phyloP scores from a whole-genome alignment of 2,329 filamentous ascomycete genomes.

The Xylariaceae sp. region DNA sequence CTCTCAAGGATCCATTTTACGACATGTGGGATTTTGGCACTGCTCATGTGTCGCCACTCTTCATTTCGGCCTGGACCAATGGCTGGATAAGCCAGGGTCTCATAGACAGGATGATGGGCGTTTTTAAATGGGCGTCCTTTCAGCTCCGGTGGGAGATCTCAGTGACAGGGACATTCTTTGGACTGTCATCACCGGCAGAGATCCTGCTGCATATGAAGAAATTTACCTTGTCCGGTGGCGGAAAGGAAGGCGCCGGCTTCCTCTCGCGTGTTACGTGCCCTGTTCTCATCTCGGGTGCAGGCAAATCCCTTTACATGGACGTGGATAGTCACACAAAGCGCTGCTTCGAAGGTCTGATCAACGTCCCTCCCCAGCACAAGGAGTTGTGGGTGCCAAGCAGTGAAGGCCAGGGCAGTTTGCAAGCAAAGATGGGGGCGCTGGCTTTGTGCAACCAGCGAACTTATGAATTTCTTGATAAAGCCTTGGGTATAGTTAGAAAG shows the following conservation, averaged over 20 bases:
- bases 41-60: slow-evolving; percentile 35
- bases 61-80: slow-evolving; percentile 32
- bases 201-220: slow-evolving; percentile 35
- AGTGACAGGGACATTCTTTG: slow-evolving; percentile 35
- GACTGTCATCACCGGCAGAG: slow-evolving; percentile 30
- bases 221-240: slow-evolving; percentile 14
- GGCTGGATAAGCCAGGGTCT: slow-evolving; percentile 37
- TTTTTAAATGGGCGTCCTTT: slow-evolving; percentile 33
- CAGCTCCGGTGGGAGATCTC: slow-evolving; percentile 43
- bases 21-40: slow-evolving; percentile 38
- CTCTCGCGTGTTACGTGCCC: slow-evolving; percentile 38
- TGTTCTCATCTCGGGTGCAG: slow-evolving; percentile 38
- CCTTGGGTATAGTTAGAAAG: no score
- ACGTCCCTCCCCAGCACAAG: slow-evolving; percentile 8
- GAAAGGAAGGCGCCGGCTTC: slow-evolving; percentile 10
- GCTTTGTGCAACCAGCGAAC: slow-evolving; percentile 19
- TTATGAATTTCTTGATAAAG: slow-evolving; percentile 20
- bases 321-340: slow-evolving; percentile 16
- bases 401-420: slow-evolving; percentile 22
- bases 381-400: slow-evolving; percentile 24
- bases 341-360: slow-evolving; percentile 11
- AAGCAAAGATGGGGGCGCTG: slow-evolving; percentile 31
- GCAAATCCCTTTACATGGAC: slow-evolving; percentile 25
- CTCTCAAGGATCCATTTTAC: slow-evolving; percentile 32
- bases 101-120: slow-evolving; percentile 37